Percentiles rank a stretch among this genome's conserved stretches.
These are phyloP conservation scores for Houttuynia cordata DNA, from an alignment of 164 flowering plant species.

Conservation along the genomic window DNA sequence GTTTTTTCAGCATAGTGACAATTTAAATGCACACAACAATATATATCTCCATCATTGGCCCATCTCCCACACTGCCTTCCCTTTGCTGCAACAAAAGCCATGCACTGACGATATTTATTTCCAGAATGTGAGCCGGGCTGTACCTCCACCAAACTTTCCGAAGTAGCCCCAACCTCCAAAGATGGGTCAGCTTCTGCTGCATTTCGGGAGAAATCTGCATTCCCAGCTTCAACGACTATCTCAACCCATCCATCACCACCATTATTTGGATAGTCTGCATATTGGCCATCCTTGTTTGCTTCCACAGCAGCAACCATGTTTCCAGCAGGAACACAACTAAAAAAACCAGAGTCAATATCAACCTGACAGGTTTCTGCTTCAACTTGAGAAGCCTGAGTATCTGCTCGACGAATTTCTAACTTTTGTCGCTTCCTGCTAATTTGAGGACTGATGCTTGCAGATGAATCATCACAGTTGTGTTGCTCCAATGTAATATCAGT, in stretches of 20 bases:
- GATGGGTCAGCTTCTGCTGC: conserved; percentile 32
- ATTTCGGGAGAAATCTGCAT: conserved; percentile 16
- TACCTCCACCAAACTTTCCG: conserved; percentile 17
- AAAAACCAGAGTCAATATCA: conserved; percentile 25
- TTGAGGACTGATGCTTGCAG: conserved; percentile 22
- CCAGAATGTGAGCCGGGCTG: conserved; percentile 14
- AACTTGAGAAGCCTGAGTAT: conserved; percentile 33
- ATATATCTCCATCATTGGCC: conserved; percentile 89
- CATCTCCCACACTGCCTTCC: conserved; percentile 93
- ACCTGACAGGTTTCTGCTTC: conserved; percentile 12
- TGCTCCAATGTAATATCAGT: conserved; percentile 26
- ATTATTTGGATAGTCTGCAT: conserved; percentile 13
- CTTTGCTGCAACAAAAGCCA: conserved; percentile 83
- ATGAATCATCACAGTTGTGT: conserved; percentile 21
- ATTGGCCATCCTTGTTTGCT: conserved; percentile 16
- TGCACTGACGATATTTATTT: conserved; percentile 55
- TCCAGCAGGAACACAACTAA: conserved; percentile 21
- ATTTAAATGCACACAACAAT: conserved; percentile 88
- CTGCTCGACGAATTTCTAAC: conserved; percentile 97
- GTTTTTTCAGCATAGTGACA: conserved; percentile 37
- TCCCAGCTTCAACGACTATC: conserved; percentile 47
- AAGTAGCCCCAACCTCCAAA: conserved; percentile 15
- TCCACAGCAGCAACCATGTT: conserved; percentile 18
- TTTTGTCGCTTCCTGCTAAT: conserved; percentile 71
- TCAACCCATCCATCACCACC: conserved; percentile 41